Base-by-base conservation (phyloP, 768 basidiomycete species). In the Strobilomyces echinocephalus region DNA sequence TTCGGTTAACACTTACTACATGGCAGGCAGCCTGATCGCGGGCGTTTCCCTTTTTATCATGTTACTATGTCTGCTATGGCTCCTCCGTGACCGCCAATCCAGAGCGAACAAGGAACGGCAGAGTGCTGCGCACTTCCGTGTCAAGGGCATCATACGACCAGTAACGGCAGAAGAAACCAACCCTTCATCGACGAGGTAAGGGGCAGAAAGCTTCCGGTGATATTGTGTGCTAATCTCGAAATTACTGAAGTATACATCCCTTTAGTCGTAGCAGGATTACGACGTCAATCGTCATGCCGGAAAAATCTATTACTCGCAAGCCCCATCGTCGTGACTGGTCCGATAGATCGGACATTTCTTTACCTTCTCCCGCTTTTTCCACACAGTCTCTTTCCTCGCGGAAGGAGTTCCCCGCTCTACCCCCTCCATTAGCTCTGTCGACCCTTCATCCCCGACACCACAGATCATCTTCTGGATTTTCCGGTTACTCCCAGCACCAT, bases 221-320 rank as follows among this genome's bases (percentile, higher is more conserved):
- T 18, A 8, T 33, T 31, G 8, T 2, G 8, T 33, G 33, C 39
- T 57, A 21, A 62, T 9, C 40, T 39, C 9, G 30, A 6, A 30
- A 12, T 16, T 54, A 15, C 30, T 43, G 38, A 43, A 62, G 54
- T 48, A 46, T 44, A 52, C 54, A 57, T 55, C 48, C 28, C 65
- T 80, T 73, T 65, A 79, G 79, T 16, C 72, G 79, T 38, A 59
- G 63, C 11, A 70, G 75, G 40, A 50, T 83, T 43, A 74, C 76
- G 24, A 55, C 70, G 12, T 73, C 73, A 39, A 71, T 87, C 50
- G 57, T 80, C 24, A 72, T 87, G 53, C 87, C 87, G 10, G 72
- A 75, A 15, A 79, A 74, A 60, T 73, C 74, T 20, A 65, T 79
- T 53, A 56, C 72, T 24, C 73, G 69, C 33, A 65, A 73, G 46